Conservation (phyloP, 2,329 filamentous ascomycete genomes). For the Pyrenophora graminea region DNA sequence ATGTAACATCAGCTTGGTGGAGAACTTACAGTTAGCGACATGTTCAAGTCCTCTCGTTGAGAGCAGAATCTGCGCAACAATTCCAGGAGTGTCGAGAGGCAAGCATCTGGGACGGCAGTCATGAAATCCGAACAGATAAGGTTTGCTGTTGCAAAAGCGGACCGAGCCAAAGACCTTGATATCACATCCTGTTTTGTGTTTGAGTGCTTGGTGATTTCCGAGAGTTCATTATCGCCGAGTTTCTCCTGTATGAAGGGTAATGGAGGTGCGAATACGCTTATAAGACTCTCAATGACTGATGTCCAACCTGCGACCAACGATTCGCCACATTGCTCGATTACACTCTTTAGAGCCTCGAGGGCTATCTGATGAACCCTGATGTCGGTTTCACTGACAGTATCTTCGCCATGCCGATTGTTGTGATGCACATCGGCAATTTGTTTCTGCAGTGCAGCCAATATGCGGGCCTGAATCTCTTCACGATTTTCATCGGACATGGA, state of each 20-base stretch:
- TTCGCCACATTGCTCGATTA: conserved; percentile 89
- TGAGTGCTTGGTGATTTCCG: not conserved
- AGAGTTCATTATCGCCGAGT: not conserved
- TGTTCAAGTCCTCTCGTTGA: conserved; percentile 90
- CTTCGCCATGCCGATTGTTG: conserved; percentile 54
- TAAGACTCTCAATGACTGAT: conserved; percentile 81
- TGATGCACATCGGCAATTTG: conserved; percentile 63
- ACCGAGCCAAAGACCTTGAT: conserved; percentile 77
- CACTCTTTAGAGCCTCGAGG: conserved; percentile 76
- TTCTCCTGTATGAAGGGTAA: not conserved
- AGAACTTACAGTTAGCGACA: conserved; percentile 76
- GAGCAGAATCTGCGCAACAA: conserved; percentile 87
- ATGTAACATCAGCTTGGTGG: not conserved
- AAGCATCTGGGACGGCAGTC: conserved; percentile 67
- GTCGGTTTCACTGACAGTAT: conserved; percentile 66
- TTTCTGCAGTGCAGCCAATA: conserved; percentile 68
- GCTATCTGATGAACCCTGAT: conserved; percentile 79
- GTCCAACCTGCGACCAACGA: conserved; percentile 82
- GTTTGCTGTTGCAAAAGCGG: conserved; percentile 86
- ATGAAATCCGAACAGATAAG: conserved; percentile 95
- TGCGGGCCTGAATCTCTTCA: conserved; percentile 68
- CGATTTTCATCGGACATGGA: conserved; percentile 54
- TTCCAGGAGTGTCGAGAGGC: conserved; percentile 80
- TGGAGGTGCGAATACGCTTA: conserved; percentile 67
- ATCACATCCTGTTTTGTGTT: conserved; percentile 40